Base-by-base conservation (phyloP, 2,329 filamentous ascomycete genomes). In the Rugonectria rugulosa region DNA sequence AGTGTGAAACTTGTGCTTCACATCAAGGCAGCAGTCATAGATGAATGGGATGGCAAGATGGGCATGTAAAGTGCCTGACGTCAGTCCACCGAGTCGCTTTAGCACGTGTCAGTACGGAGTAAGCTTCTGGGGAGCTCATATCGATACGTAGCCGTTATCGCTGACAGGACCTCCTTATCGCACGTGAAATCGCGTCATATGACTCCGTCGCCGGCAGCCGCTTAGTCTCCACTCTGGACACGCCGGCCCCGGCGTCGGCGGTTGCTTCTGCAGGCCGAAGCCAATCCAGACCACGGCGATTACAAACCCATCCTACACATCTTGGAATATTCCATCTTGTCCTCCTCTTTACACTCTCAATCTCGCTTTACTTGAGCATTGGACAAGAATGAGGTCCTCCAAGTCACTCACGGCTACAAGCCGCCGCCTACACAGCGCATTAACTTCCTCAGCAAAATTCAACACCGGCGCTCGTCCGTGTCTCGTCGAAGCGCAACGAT, bases 111-210 rank as follows among this genome's bases (percentile, higher is more conserved):
- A n/a, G n/a, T n/a, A n/a, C n/a, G n/a, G n/a, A n/a, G n/a, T n/a
- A n/a, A n/a, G n/a, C n/a, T n/a, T n/a, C n/a, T n/a, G n/a, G n/a
- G n/a, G n/a, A n/a, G n/a, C n/a, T n/a, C n/a, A n/a, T n/a, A n/a
- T n/a, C n/a, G n/a, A n/a, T n/a, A n/a, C n/a, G n/a, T n/a, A n/a
- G n/a, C n/a, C n/a, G n/a, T n/a, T n/a, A n/a, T n/a, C n/a, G n/a
- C n/a, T n/a, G n/a, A n/a, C n/a, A n/a, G n/a, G n/a, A n/a, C n/a
- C n/a, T n/a, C n/a, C 38, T 29, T 27, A 57, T 66, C 54, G 50
- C 66, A 68, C 66, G 66, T 68, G 66, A 59, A 61, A 68, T 68
- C 59, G 63, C 66, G 65, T 61, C 66, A 68, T 68, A 19, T 26
- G 24, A 41, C 52, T 51, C 60, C 50, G 45, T 42, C 43, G 48